Conservation (phyloP, 176 grass and related monocot species). For the Tillandsia fasciculata region DNA sequence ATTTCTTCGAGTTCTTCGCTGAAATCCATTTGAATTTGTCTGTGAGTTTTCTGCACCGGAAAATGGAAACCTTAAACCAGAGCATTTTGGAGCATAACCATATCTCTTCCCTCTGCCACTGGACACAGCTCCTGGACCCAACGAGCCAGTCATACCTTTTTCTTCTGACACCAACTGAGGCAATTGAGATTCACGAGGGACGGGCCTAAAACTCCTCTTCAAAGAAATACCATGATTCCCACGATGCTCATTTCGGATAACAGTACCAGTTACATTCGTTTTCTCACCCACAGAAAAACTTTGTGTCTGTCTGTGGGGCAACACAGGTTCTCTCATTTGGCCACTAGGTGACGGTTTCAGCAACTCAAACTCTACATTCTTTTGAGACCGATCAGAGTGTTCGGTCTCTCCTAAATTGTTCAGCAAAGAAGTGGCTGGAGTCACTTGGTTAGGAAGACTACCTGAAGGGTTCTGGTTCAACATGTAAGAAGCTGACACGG, state of each 20-base stretch:
- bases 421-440: slow-evolving; percentile 20
- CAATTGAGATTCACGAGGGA: slow-evolving; percentile 22
- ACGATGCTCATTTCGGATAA: slow-evolving; percentile 22
- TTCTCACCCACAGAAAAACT: slow-evolving; percentile 15
- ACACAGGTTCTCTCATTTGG: slow-evolving; percentile 32
- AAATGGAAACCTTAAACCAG: slow-evolving; percentile 35
- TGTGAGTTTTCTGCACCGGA: slow-evolving; percentile 38
- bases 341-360: slow-evolving; percentile 25
- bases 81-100: slow-evolving; percentile 48
- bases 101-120: slow-evolving; percentile 60
- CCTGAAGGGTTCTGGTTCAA: slow-evolving; percentile 45
- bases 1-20: slow-evolving; percentile 48
- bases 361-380: slow-evolving; percentile 27
- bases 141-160: slow-evolving; percentile 30
- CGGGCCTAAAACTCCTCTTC: slow-evolving; percentile 33
- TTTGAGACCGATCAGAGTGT: neutral
- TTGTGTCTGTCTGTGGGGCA: slow-evolving; percentile 23
- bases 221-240: slow-evolving; percentile 24
- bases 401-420: slow-evolving; percentile 24
- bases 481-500: slow-evolving; percentile 28
- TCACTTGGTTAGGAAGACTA: slow-evolving; percentile 29
- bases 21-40: slow-evolving; percentile 57
- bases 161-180: slow-evolving; percentile 36
- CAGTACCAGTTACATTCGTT: slow-evolving; percentile 6
- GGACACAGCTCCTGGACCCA: slow-evolving; percentile 31